Evolutionary conservation across 495 filamentous ascomycete genomes (phyloP).

Genomic region (Ramalina peruviana): DNA sequence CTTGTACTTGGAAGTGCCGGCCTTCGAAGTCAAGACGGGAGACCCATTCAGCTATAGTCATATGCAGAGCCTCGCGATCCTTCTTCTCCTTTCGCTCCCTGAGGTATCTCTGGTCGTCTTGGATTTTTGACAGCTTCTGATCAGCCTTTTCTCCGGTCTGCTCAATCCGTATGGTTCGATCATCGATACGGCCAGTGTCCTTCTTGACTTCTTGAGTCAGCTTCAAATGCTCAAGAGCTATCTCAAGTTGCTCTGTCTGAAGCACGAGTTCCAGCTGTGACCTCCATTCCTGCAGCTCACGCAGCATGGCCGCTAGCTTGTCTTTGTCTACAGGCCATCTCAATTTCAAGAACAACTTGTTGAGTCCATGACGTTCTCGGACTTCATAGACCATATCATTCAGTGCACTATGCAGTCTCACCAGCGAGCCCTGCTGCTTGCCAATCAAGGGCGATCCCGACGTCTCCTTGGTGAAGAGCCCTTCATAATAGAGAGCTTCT

Average conservation of each 20-base stretch:
- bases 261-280: neutral
- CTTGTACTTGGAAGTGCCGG: slow-evolving; percentile 7
- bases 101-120: neutral
- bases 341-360: neutral
- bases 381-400: neutral
- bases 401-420: neutral
- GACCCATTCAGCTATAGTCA: slow-evolving; percentile 8
- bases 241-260: neutral
- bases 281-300: neutral
- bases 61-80: neutral
- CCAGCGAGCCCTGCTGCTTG: neutral
- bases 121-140: no score
- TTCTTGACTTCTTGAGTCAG: neutral
- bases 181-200: neutral
- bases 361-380: neutral
- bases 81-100: slow-evolving; percentile 3
- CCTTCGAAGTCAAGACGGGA: slow-evolving; percentile 11
- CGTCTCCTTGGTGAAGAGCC: no score
- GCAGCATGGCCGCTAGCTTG: neutral
- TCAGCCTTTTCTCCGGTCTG: no score
- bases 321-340: neutral
- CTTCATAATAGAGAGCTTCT: no score
- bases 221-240: neutral
- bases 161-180: neutral
- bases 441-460: no score